Base-by-base conservation (phyloP, 768 basidiomycete genomes). In the Gloeophyllum trabeum region DNA sequence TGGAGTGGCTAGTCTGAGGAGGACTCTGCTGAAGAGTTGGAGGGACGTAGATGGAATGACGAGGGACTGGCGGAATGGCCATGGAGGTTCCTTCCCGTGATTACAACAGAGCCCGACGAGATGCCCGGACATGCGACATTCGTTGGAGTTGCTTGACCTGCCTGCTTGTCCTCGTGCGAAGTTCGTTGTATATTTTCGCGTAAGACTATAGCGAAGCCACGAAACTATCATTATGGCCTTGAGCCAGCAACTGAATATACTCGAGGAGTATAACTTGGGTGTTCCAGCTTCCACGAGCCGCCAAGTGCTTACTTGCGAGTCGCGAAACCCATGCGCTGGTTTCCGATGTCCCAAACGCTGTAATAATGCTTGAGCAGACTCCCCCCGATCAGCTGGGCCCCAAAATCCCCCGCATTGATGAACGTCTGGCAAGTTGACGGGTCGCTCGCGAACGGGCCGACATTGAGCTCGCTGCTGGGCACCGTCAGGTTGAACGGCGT, bases 351-450 rank as follows among this genome's bases (percentile, higher is more conserved):
- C 72, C 73, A 76, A 6, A 75, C 69, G 43, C 66, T 73, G 51
- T 75, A 77, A 47, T 73, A 76, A 50, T 76, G 75, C 61, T 79
- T 76, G 46, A 77, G 54, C 43, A 76, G 46, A 49, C 71, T 74
- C 19, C 68, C 75, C 7, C 74, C 75, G 21, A 78, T 65, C 24
- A 77, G 51, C 52, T 76, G 71, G 47, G 69, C 67, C 28, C 28
- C 16, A 30, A 16, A 30, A 30, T 16, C 28, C 16, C 28, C 7
- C n/a, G 73, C 70, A 48, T 75, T 77, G 60, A 76, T 74, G 23
- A 76, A 62, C 5, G 74, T 76, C 54, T 76, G 74, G 54, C 74
- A 76, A 21, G 64, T 54, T 12, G 62, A 52, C 4, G 72, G 58
- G 48, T 75, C 59, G 47, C 61, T 68, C n/a, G 60, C 52, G 55